phyloP scores from a whole-genome alignment of 2,329 filamentous ascomycete genomes.

The Dothiorella sarmentorum region DNA sequence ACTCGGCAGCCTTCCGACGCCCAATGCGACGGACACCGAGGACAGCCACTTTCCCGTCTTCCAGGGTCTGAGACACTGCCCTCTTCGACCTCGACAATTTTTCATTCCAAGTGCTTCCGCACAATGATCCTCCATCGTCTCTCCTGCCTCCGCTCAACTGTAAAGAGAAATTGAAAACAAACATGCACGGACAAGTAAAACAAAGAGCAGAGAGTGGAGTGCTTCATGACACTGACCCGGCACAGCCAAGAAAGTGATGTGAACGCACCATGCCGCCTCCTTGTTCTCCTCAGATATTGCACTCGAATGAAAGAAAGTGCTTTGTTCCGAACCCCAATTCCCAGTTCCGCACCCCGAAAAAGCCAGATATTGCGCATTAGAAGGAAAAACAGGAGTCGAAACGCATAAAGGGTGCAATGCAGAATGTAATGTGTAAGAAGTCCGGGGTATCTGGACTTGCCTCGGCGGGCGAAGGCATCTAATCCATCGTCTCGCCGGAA shows the following conservation, averaged over 20 bases:
- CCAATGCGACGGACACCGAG: background rate
- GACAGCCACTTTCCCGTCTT: background rate
- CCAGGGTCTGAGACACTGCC: conserved; percentile 1
- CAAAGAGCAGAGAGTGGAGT: background rate
- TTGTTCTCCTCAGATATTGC: background rate
- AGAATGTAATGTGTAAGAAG: conserved; percentile 3
- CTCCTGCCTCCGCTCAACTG: background rate
- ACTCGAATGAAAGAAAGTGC: conserved; percentile 4
- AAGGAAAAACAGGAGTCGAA: conserved; percentile 1
- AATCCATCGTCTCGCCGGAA: conserved; percentile 1
- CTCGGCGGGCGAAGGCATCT: background rate
- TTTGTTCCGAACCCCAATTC: conserved; percentile 7
- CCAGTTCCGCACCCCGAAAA: background rate
- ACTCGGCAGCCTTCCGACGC: conserved; percentile 3
- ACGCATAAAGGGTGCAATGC: conserved; percentile 9
- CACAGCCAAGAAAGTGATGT: background rate
- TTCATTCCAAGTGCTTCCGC: background rate
- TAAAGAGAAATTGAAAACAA: background rate
- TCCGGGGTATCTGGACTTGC: background rate
- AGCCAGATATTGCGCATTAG: conserved; percentile 8
- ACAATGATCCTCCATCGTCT: background rate
- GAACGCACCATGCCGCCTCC: background rate
- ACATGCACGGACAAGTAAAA: background rate
- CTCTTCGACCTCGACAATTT: background rate
- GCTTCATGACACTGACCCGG: background rate